phyloP scores from a whole-genome alignment of 495 filamentous ascomycete genomes.

The Beverwykella pulmonaria region DNA sequence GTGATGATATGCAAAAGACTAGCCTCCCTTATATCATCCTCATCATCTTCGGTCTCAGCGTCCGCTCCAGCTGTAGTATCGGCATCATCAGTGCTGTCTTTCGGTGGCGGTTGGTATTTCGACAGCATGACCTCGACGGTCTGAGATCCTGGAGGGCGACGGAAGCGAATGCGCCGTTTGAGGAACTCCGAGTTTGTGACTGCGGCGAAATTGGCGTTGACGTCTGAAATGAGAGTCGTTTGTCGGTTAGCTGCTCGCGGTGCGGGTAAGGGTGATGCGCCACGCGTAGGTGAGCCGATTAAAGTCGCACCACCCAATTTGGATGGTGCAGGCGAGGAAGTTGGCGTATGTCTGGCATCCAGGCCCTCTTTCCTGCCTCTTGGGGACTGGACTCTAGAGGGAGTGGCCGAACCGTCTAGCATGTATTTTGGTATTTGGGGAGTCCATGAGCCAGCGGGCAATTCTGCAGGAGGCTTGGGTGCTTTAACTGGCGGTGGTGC shows the following conservation, averaged over 20 bases:
- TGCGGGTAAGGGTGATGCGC: slow-evolving; percentile 21
- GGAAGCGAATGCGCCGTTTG: slow-evolving; percentile 31
- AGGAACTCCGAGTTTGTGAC: slow-evolving; percentile 14
- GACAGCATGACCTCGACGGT: slow-evolving; percentile 29
- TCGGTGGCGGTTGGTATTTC: slow-evolving; percentile 25
- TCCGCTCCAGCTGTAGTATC: slow-evolving; percentile 7
- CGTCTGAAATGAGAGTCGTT: slow-evolving; percentile 32
- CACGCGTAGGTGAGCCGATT: slow-evolving; percentile 23
- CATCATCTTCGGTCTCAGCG: slow-evolving; percentile 3
- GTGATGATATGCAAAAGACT: slow-evolving; percentile 88
- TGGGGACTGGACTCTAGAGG: slow-evolving; percentile 32
- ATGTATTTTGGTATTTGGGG: slow-evolving; percentile 35
- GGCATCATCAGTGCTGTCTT: slow-evolving; percentile 1
- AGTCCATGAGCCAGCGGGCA: slow-evolving; percentile 29
- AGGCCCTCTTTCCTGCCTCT: slow-evolving; percentile 35
- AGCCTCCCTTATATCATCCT: slow-evolving; percentile 48
- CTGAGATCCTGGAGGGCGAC: slow-evolving; percentile 3
- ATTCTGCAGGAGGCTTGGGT: slow-evolving; percentile 25
- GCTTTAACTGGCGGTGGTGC: slow-evolving; percentile 18
- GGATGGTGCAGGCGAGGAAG: slow-evolving; percentile 29
- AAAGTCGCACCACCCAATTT: slow-evolving; percentile 28
- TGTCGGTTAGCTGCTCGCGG: slow-evolving; percentile 27
- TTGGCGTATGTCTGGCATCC: slow-evolving; percentile 17
- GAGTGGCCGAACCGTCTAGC: slow-evolving; percentile 17
- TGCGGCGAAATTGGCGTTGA: slow-evolving; percentile 25